Conservation (phyloP, 2,329 filamentous ascomycete species). For the Albophoma yamanashiensis region DNA sequence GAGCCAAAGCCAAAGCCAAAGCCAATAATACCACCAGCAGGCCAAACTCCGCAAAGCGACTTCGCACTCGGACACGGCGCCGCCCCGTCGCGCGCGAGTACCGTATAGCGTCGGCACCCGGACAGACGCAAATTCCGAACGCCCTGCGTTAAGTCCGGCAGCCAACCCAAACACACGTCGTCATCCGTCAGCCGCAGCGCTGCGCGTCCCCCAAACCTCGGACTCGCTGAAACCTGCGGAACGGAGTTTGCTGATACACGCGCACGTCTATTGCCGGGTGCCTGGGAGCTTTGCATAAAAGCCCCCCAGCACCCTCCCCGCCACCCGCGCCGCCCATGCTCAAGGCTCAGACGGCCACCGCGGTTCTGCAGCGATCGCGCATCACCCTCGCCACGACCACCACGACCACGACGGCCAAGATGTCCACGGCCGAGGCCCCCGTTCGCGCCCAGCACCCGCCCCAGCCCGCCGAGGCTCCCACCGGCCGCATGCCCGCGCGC, state of each 20-base stretch:
- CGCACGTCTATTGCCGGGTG: not conserved
- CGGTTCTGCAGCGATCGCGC: conserved; percentile 30
- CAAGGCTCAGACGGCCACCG: conserved; percentile 28
- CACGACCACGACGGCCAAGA: conserved; percentile 9
- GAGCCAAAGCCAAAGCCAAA: not conserved
- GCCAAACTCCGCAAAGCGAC: not conserved
- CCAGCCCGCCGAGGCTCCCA: conserved; percentile 9
- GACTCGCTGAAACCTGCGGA: not conserved
- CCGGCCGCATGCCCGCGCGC: conserved; percentile 15
- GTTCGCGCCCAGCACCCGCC: conserved; percentile 10
- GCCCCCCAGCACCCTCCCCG: not conserved
- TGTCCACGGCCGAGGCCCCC: conserved; percentile 21
- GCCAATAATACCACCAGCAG: not conserved
- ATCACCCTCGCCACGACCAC: conserved; percentile 19
- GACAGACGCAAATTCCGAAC: conserved; percentile 8
- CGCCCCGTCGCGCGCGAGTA: not conserved
- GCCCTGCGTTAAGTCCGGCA: conserved; percentile 7
- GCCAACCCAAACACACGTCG: not conserved
- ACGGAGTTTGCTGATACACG: not conserved
- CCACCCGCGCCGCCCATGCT: conserved; percentile 25
- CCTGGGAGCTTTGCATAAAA: not conserved
- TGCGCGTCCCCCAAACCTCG: not conserved
- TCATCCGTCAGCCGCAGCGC: not conserved
- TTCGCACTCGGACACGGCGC: not conserved
- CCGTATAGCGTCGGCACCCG: conserved; percentile 7